A percentile compares a stretch with the other conserved stretches of the same genome.
phyloP scores from a whole-genome alignment of 2,329 filamentous ascomycete genomes.

The Rhynchosporium graminicola region DNA sequence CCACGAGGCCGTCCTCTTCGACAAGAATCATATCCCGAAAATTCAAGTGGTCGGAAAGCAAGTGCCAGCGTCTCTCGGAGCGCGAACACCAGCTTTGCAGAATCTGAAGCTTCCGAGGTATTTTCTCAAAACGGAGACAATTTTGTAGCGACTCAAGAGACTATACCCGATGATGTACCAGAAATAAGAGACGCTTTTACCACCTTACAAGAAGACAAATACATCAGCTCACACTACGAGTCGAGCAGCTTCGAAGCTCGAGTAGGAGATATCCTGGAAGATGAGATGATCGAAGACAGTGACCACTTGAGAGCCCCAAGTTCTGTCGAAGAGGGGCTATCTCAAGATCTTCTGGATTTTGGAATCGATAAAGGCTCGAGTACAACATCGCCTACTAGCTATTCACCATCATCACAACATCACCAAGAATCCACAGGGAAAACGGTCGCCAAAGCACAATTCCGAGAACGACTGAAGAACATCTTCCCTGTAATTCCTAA shows the following conservation, averaged over 20 bases:
- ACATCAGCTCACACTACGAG: constrained; percentile 30
- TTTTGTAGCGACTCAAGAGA: constrained; percentile 15
- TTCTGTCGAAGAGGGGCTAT: constrained; percentile 23
- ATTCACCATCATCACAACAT: no score
- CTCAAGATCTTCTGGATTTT: constrained; percentile 18
- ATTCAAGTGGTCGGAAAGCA: background rate
- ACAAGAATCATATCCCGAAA: background rate
- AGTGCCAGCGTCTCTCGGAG: constrained; percentile 15
- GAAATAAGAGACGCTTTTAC: constrained; percentile 11
- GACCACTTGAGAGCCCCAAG: background rate
- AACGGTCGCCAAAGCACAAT: constrained; percentile 1
- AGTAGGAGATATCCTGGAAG: constrained; percentile 21
- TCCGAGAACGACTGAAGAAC: constrained; percentile 1
- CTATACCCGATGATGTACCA: constrained; percentile 10
- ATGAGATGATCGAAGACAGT: constrained; percentile 7
- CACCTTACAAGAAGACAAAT: constrained; percentile 17
- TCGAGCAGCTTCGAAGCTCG: constrained; percentile 32
- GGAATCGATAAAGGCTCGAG: constrained; percentile 8
- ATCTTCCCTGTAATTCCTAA: constrained; percentile 30
- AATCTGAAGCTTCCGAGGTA: constrained; percentile 14
- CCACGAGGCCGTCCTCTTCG: constrained; percentile 4
- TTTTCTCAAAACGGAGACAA: constrained; percentile 28
- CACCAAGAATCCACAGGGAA: background rate
- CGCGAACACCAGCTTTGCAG: constrained; percentile 30
- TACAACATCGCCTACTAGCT: no score